phyloP scores from a whole-genome alignment of 1,284 basidiomycete species.

The Puccinia novopanici region DNA sequence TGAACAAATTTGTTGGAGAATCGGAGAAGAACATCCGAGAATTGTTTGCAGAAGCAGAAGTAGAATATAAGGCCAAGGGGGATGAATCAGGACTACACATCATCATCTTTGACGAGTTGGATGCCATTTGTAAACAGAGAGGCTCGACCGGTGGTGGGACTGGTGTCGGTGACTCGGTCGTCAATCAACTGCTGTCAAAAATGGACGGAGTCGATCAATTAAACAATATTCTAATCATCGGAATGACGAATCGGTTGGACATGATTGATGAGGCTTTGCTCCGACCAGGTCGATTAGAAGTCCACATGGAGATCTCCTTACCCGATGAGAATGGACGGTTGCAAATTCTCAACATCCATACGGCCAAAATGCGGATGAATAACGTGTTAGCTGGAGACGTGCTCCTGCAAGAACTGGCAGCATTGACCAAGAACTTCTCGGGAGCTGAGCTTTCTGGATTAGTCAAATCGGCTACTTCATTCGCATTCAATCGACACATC shows the following conservation, averaged over 20 bases:
- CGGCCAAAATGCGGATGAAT: slow-evolving; percentile 87
- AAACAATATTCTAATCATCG: slow-evolving; percentile 99
- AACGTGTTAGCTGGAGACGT: slow-evolving; percentile 88
- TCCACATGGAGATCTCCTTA: slow-evolving; percentile 99
- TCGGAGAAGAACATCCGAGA: slow-evolving; percentile 99
- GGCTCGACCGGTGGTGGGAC: slow-evolving; percentile 82
- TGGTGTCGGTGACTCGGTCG: slow-evolving; percentile 95
- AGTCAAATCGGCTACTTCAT: slow-evolving; percentile 96
- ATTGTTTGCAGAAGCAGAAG: slow-evolving; percentile 95
- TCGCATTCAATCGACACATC: slow-evolving; percentile 95
- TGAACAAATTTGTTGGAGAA: slow-evolving; percentile 96
- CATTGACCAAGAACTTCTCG: slow-evolving; percentile 91
- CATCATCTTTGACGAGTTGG: slow-evolving; percentile 98
- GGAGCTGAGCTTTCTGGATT: slow-evolving; percentile 95
- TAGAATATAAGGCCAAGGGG: slow-evolving; percentile 98
- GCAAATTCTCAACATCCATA: slow-evolving; percentile 96
- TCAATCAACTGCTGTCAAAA: slow-evolving; percentile 98
- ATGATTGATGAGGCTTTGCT: slow-evolving; percentile 99
- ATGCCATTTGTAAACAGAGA: slow-evolving; percentile 98
- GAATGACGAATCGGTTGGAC: slow-evolving; percentile 98
- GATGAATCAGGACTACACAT: slow-evolving; percentile 98
- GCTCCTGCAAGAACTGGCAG: slow-evolving; percentile 78
- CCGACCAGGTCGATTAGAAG: slow-evolving; percentile 96
- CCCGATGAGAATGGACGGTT: slow-evolving; percentile 89
- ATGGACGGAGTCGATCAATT: slow-evolving; percentile 99